Conservation (phyloP, 1,284 basidiomycete genomes). For the Pterula multifida region DNA sequence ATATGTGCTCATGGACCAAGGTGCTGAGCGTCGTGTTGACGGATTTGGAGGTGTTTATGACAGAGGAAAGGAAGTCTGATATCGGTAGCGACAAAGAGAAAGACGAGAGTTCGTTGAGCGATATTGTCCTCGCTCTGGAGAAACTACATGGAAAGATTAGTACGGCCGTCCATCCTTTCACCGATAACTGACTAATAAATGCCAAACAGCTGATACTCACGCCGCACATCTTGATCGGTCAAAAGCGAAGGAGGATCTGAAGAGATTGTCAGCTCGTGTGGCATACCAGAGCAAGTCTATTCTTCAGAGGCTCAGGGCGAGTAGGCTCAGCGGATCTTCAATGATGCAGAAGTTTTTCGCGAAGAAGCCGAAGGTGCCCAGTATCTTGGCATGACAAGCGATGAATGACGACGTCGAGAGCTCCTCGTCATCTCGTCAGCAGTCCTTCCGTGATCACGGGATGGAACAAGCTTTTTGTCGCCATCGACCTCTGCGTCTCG, state of each 20-base stretch:
- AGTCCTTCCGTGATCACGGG: not conserved
- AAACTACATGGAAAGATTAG: slow-evolving; percentile 2
- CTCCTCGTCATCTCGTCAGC: not conserved
- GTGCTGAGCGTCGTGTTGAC: slow-evolving; percentile 45
- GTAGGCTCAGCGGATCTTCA: slow-evolving; percentile 1
- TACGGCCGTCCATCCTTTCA: too few species aligned
- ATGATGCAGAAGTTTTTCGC: not conserved
- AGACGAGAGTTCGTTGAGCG: slow-evolving; percentile 8
- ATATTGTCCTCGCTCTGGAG: slow-evolving; percentile 1
- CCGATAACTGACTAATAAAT: too few species aligned
- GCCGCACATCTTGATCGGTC: slow-evolving; percentile 64
- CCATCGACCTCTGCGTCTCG: not conserved
- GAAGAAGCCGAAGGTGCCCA: not conserved
- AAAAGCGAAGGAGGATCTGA: slow-evolving; percentile 49
- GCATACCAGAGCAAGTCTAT: slow-evolving; percentile 42
- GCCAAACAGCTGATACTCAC: slow-evolving; percentile 46
- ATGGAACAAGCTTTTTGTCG: too few species aligned
- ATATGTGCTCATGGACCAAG: slow-evolving; percentile 37
- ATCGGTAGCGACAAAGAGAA: slow-evolving; percentile 8
- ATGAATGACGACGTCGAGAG: not conserved
- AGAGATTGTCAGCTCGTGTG: slow-evolving; percentile 49
- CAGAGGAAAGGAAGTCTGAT: slow-evolving; percentile 25
- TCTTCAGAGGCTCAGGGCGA: slow-evolving; percentile 3
- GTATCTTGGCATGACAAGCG: not conserved
- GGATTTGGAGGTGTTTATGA: slow-evolving; percentile 43